Base-by-base conservation (phyloP, 805 yeast genomes). In the Suhomyces tanzawaensis region DNA sequence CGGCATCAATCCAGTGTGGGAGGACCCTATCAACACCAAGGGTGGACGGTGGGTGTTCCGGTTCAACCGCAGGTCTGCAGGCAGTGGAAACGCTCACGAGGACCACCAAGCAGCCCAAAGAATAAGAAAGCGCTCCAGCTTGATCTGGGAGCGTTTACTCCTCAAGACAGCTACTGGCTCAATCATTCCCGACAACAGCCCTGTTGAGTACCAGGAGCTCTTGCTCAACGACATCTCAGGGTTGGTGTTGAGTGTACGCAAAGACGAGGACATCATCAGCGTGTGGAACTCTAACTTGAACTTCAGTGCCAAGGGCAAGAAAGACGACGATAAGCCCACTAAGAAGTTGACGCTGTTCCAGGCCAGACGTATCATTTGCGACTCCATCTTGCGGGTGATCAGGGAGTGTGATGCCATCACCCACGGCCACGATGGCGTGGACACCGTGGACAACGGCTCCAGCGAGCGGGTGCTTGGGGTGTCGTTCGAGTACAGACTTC, bases 1-100 rank as follows among this genome's bases (percentile, higher is more conserved):
- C 22, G 82, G 82, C 2, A 69, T 79, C 25, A 73, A 74, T 46
- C 86, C 86, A 8, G 74, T 77, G 34, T 80, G 86, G 85, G 85
- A 80, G 52, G 85, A 81, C 51, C 80, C 81, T 7, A 62, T 69
- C 34, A 80, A 80, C 52, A 58, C 71, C 42, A 62, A 66, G 36
- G 85, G 85, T 25, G 85, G 86, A 2, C 62, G 83, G 47, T 79
- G 83, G 83, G 69, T 75, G 14, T 72, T 78, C 47, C 64, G 79
- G 45, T 70, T 77, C 47, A 57, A 62, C 49, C 60, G 76, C 29
- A 54, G 68, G 3, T 13, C 31, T 7, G 7, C 30, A 4, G 34
- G 34, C 11, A 30, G 33, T n/a, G 23, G 26, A 11, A 30, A 32
- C 21, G 48, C 32, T 29, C 42, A 34, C 37, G 44, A 34, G 17